phyloP scores from a whole-genome alignment of 2,329 filamentous ascomycete genomes.

The Diaporthe longicolla region DNA sequence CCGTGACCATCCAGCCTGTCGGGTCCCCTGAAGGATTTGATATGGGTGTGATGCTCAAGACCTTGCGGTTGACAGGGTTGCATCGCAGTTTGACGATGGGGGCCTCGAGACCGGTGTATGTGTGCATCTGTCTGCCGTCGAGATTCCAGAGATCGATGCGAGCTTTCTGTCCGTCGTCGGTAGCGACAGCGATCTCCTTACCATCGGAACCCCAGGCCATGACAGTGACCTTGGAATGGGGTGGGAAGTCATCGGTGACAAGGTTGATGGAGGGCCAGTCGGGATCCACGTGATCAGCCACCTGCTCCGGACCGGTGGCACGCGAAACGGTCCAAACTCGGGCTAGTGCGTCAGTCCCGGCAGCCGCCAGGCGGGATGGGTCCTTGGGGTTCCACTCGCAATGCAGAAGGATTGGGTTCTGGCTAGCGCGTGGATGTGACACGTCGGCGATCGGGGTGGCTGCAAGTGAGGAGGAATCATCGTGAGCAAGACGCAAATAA shows the following conservation, averaged over 20 bases:
- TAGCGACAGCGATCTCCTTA: constrained; percentile 69
- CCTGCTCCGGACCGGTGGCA: constrained; percentile 61
- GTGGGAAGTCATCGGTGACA: constrained; percentile 67
- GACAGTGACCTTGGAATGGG: constrained; percentile 68
- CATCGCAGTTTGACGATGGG: constrained; percentile 74
- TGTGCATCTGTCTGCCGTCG: constrained; percentile 66
- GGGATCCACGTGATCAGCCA: constrained; percentile 62
- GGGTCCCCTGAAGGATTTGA: constrained; percentile 51
- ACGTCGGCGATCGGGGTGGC: constrained; percentile 54
- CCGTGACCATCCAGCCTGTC: constrained; percentile 65
- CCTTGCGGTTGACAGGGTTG: constrained; percentile 69
- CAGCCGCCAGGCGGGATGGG: constrained; percentile 76
- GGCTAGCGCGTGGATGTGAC: constrained; percentile 54
- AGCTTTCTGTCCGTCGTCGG: constrained; percentile 67
- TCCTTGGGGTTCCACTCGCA: constrained; percentile 78
- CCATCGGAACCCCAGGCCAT: constrained; percentile 74
- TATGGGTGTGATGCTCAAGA: constrained; percentile 71
- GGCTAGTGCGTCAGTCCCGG: constrained; percentile 79
- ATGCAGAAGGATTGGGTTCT: constrained; percentile 75
- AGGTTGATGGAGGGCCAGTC: constrained; percentile 62
- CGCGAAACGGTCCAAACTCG: constrained; percentile 76
- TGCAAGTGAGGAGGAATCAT: constrained; percentile 56
- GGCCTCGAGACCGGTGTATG: constrained; percentile 71
- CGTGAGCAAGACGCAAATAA: constrained; percentile 68
- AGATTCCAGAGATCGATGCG: constrained; percentile 69